phyloP scores from a whole-genome alignment of 805 yeast genomes.

The Sugiyamaella mastotermitis region DNA sequence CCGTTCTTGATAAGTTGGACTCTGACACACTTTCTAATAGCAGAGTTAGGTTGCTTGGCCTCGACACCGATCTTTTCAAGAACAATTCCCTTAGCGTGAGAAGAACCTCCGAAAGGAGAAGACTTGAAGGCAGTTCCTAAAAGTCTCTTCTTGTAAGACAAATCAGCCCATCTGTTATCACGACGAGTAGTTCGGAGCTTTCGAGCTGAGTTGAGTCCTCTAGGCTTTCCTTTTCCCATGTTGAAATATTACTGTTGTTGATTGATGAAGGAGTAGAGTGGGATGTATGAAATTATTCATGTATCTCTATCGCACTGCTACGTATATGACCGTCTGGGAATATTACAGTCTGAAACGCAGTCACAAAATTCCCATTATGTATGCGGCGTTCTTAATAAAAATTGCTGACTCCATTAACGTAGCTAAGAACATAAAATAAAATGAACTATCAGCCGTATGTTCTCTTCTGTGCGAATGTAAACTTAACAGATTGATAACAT shows the following conservation, averaged over 20 bases:
- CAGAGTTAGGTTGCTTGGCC: slow-evolving; percentile 99
- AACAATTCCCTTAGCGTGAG: slow-evolving; percentile 99
- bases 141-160: slow-evolving; percentile 95
- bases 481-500: no score
- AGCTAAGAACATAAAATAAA: no score
- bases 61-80: slow-evolving; percentile 99
- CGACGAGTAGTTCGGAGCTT: slow-evolving; percentile 99
- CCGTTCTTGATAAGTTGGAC: slow-evolving; percentile 99
- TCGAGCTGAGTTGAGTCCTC: slow-evolving; percentile 99
- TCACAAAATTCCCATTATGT: no score
- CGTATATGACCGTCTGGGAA: no score
- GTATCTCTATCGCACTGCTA: no score
- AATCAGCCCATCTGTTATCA: slow-evolving; percentile 99
- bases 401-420: no score
- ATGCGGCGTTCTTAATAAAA: no score
- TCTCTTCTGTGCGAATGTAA: no score
- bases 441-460: no score
- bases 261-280: no score
- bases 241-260: slow-evolving; percentile 31
- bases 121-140: slow-evolving; percentile 99
- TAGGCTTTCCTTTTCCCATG: slow-evolving; percentile 99
- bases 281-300: no score
- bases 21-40: slow-evolving; percentile 99
- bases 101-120: slow-evolving; percentile 99
- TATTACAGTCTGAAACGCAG: no score